These are phyloP conservation scores for Luzula sylvatica DNA, from an alignment of 176 grass and related monocot genomes.

Conservation along the genomic window DNA sequence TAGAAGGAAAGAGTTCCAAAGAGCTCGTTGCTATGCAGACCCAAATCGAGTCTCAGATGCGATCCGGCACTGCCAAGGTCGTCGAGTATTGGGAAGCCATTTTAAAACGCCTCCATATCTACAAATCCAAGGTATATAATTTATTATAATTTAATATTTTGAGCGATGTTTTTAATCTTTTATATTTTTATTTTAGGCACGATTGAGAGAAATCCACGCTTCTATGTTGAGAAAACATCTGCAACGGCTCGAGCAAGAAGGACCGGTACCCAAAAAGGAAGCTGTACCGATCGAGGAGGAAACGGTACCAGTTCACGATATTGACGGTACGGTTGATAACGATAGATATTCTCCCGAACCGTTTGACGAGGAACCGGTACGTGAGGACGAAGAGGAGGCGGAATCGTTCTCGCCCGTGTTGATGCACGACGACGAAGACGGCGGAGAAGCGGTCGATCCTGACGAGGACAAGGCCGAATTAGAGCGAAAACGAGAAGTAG, in stretches of 20 bases:
- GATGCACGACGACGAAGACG: conserved; percentile 73
- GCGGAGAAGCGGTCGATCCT: conserved; percentile 94
- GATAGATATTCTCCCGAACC: conserved; percentile 53
- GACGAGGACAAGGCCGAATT: conserved; percentile 87
- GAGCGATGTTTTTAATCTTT: too few relatives aligned
- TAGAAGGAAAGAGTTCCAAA: conserved; percentile 65
- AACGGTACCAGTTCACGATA: conserved; percentile 32
- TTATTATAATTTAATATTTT: too few relatives aligned
- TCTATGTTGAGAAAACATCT: conserved; percentile 87
- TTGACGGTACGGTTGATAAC: conserved; percentile 51
- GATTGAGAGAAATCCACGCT: conserved; percentile 83
- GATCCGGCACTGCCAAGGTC: conserved; percentile 90
- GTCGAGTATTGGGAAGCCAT: conserved; percentile 99
- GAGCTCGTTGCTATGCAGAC: conserved; percentile 81
- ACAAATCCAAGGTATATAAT: conserved; percentile 69
- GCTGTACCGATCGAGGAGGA: conserved; percentile 17
- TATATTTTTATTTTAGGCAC: conserved; percentile 28
- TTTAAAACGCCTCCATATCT: conserved; percentile 90
- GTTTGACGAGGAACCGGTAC: conserved; percentile 42
- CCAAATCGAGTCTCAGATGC: conserved; percentile 92
- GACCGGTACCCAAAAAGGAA: conserved; percentile 36
- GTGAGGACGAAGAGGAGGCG: conserved; percentile 46
- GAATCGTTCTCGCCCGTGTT: conserved; percentile 92
- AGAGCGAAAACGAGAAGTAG: conserved; percentile 68
- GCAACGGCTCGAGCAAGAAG: conserved; percentile 56